Conservation (phyloP, 1,284 basidiomycete genomes). For the Psilocybe mexicana region DNA sequence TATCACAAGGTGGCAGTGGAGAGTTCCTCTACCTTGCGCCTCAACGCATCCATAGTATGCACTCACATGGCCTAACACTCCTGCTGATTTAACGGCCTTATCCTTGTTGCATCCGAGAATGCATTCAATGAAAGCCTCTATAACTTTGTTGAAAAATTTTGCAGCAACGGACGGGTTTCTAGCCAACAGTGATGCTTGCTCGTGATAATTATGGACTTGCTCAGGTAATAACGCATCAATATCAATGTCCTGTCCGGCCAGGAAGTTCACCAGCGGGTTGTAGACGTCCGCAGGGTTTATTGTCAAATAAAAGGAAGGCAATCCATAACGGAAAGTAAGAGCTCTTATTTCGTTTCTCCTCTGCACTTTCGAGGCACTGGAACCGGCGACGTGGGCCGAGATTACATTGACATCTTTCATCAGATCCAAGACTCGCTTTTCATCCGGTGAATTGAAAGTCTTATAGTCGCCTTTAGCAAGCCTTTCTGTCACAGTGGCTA, state of each 20-base stretch:
- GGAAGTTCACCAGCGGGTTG: conserved; percentile 33
- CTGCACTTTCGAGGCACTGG: conserved; percentile 23
- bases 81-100: neutral
- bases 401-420: conserved; percentile 36
- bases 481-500: conserved; percentile 23
- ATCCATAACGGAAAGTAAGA: conserved; percentile 28
- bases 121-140: conserved; percentile 6
- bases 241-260: conserved; percentile 33
- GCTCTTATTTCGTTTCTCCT: conserved; percentile 39
- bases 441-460: conserved; percentile 25
- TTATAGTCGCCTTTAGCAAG: conserved; percentile 21
- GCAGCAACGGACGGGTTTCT: conserved; percentile 12
- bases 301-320: conserved; percentile 37
- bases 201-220: neutral
- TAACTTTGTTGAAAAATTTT: conserved; percentile 14
- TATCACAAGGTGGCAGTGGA: conserved; percentile 32
- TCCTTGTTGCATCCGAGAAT: conserved; percentile 1
- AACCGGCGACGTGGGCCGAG: conserved; percentile 32
- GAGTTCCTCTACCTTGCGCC: neutral
- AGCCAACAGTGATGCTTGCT: neutral
- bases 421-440: conserved; percentile 27
- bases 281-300: conserved; percentile 42
- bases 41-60: conserved; percentile 3
- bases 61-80: neutral
- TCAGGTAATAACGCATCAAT: neutral